Conservation (phyloP, 306 rosid species). For the Macrotyloma uniflorum region DNA sequence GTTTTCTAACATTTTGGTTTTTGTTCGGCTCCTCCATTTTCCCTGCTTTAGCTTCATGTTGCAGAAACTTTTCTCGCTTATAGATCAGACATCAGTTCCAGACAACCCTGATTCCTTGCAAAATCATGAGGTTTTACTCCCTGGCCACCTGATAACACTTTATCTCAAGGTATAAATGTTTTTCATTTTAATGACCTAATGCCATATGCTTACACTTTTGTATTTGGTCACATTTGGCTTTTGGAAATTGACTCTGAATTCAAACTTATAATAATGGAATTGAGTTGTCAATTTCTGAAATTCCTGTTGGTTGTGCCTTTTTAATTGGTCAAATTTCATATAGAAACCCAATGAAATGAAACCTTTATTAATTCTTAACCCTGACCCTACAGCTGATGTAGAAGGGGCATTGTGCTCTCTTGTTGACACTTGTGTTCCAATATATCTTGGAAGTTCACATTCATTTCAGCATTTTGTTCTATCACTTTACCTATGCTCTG, state of each 20-base stretch:
- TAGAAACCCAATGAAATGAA: background rate
- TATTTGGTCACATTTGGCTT: background rate
- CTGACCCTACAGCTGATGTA: background rate
- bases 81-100: conserved; percentile 82
- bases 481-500: background rate
- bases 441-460: background rate
- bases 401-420: too few relatives aligned
- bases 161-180: conserved; percentile 75
- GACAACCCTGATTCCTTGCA: conserved; percentile 96
- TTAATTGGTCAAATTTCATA: conserved; percentile 13
- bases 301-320: background rate
- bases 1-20: conserved; percentile 32
- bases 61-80: conserved; percentile 93
- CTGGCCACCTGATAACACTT: conserved; percentile 88
- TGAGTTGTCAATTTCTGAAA: background rate
- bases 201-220: background rate
- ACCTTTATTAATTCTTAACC: background rate
- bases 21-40: conserved; percentile 18
- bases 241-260: conserved; percentile 10
- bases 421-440: background rate
- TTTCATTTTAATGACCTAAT: background rate
- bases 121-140: conserved; percentile 91
- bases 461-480: background rate
- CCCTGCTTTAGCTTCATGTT: conserved; percentile 70
- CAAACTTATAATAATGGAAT: conserved; percentile 8